Percentiles rank a stretch among this genome's conserved stretches.
These are phyloP conservation scores for Arthrobotrys pseudoclavata DNA, from an alignment of 2,329 filamentous ascomycete genomes.

Conservation along the genomic window DNA sequence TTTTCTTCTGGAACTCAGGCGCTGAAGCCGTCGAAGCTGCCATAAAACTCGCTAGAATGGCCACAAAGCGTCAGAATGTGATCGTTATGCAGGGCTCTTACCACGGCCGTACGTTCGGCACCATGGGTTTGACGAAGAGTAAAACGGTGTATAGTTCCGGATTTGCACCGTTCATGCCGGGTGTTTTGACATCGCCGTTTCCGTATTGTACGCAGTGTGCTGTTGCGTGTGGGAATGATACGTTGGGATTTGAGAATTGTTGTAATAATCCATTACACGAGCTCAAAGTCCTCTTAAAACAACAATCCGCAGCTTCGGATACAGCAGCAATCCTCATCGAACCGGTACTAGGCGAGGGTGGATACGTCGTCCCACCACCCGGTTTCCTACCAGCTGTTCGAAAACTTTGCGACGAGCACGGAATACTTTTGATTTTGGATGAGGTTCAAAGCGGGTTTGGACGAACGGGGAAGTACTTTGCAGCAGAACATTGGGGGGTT, in stretches of 20 bases:
- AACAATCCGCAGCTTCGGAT: slow-evolving; percentile 65
- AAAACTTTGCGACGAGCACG: slow-evolving; percentile 68
- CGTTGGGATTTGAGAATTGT: slow-evolving; percentile 65
- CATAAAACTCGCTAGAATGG: slow-evolving; percentile 65
- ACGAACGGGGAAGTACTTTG: slow-evolving; percentile 68
- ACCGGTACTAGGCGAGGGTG: slow-evolving; percentile 65
- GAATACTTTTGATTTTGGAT: slow-evolving; percentile 67
- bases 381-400: slow-evolving; percentile 66
- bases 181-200: slow-evolving; percentile 66
- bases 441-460: slow-evolving; percentile 68
- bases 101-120: slow-evolving; percentile 66
- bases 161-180: slow-evolving; percentile 66
- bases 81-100: slow-evolving; percentile 66
- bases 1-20: slow-evolving; percentile 67
- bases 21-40: slow-evolving; percentile 66
- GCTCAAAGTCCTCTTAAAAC: slow-evolving; percentile 65
- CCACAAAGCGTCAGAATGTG: slow-evolving; percentile 66
- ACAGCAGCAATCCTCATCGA: slow-evolving; percentile 66
- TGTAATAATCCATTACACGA: slow-evolving; percentile 66
- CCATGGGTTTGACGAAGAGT: slow-evolving; percentile 64
- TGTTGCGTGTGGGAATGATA: slow-evolving; percentile 63
- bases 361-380: slow-evolving; percentile 65
- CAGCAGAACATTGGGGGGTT: slow-evolving; percentile 67
- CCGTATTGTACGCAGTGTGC: slow-evolving; percentile 67
- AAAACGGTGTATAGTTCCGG: slow-evolving; percentile 66